Evolutionary conservation across 1,284 basidiomycete species (phyloP).

Genomic region (Dichomitus squalens): DNA sequence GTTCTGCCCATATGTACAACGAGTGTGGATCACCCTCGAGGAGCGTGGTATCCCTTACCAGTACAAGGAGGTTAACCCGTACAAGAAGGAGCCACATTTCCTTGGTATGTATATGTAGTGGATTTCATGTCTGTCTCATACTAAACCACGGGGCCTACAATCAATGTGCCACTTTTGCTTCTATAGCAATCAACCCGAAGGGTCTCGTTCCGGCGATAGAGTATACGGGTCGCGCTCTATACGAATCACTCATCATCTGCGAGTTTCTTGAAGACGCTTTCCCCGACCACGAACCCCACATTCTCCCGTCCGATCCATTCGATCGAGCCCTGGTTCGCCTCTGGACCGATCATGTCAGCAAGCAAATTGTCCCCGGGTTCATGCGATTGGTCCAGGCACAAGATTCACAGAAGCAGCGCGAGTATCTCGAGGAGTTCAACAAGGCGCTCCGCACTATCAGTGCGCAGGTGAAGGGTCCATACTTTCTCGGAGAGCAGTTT

Average conservation of each 20-base stretch:
- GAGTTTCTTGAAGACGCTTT: constrained; percentile 66
- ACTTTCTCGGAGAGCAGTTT: constrained; percentile 59
- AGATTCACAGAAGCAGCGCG: constrained; percentile 43
- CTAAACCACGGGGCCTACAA: too few relatives aligned
- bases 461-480: constrained; percentile 55
- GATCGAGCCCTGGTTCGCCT: constrained; percentile 51
- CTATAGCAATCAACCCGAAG: constrained; percentile 61
- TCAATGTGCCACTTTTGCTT: neutral
- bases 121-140: too few relatives aligned
- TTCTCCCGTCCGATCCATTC: constrained; percentile 53
- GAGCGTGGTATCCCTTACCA: constrained; percentile 66
- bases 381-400: constrained; percentile 57
- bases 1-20: constrained; percentile 74
- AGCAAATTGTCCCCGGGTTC: constrained; percentile 53
- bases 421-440: neutral
- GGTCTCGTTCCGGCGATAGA: constrained; percentile 69
- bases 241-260: constrained; percentile 60
- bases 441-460: constrained; percentile 45
- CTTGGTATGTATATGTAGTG: constrained; percentile 45
- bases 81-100: constrained; percentile 68
- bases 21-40: constrained; percentile 72
- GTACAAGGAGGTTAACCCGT: constrained; percentile 70
- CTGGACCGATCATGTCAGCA: constrained; percentile 37
- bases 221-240: constrained; percentile 56
- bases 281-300: constrained; percentile 42